Evolutionary conservation across 164 flowering plant genomes (phyloP).

Genomic region (Umbellularia californica): DNA sequence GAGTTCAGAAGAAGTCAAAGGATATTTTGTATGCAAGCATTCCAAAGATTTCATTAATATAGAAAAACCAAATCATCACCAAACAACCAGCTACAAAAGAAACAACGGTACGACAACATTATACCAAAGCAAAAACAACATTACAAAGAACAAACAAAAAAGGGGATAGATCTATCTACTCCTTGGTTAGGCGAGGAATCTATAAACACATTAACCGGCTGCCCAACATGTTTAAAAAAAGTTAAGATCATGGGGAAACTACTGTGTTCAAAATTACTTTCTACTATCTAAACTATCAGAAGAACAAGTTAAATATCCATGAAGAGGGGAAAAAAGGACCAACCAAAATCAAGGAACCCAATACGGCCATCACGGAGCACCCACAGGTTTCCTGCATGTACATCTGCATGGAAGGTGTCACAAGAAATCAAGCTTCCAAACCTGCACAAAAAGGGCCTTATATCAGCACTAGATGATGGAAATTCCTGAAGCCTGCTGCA

Average conservation of each 20-base stretch:
- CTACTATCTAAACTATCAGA: not conserved
- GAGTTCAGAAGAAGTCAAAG: too few species aligned
- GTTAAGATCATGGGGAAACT: too few species aligned
- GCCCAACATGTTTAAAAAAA: too few species aligned
- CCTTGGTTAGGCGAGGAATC: too few species aligned
- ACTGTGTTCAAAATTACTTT: too few species aligned
- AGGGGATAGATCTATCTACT: too few species aligned
- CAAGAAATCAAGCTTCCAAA: constrained; percentile 97
- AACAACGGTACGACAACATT: too few species aligned
- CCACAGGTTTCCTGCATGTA: constrained; percentile 97
- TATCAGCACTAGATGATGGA: not conserved
- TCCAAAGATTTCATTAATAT: not conserved
- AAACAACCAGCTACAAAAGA: too few species aligned
- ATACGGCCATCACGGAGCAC: constrained; percentile 90
- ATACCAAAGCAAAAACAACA: too few species aligned
- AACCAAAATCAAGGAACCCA: constrained; percentile 96
- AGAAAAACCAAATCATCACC: not conserved
- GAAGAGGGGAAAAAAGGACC: constrained; percentile 3
- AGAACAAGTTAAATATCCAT: not conserved
- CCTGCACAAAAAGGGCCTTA: constrained; percentile 41
- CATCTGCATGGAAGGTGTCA: constrained; percentile 96
- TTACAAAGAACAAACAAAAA: too few species aligned
- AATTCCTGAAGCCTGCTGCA: not conserved
- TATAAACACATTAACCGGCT: too few species aligned
- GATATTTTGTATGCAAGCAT: too few species aligned